Conservation (phyloP, 495 filamentous ascomycete species). For the Staphylotrichum longicolle region DNA sequence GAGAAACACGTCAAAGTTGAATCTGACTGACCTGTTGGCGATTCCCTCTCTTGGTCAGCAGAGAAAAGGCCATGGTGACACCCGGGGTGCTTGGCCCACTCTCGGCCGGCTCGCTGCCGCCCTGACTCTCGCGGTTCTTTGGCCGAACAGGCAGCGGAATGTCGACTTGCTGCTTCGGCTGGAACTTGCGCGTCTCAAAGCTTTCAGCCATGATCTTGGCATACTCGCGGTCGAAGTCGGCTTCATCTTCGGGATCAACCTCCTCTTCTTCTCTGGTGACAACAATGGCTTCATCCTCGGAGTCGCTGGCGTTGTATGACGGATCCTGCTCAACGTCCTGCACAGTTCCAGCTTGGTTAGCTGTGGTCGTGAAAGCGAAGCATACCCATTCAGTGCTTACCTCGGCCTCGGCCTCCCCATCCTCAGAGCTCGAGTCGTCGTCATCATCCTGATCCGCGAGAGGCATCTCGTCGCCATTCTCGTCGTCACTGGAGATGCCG, state of each 20-base stretch:
- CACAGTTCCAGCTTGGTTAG: slow-evolving; percentile 21
- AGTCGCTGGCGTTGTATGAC: slow-evolving; percentile 56
- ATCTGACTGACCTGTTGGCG: slow-evolving; percentile 71
- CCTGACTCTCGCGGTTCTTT: slow-evolving; percentile 57
- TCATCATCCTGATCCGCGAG: slow-evolving; percentile 39
- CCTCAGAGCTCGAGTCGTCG: slow-evolving; percentile 43
- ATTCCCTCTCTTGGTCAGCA: slow-evolving; percentile 95
- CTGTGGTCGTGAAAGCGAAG: background rate
- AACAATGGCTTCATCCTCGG: slow-evolving; percentile 81
- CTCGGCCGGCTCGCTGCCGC: slow-evolving; percentile 44
- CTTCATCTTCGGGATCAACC: slow-evolving; percentile 89
- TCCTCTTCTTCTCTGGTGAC: slow-evolving; percentile 88
- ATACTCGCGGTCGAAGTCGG: slow-evolving; percentile 96
- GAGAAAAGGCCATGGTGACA: slow-evolving; percentile 81
- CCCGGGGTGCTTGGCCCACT: slow-evolving; percentile 28
- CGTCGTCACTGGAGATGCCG: slow-evolving; percentile 63
- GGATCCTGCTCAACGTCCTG: slow-evolving; percentile 44
- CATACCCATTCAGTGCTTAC: slow-evolving; percentile 23
- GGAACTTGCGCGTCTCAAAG: slow-evolving; percentile 87
- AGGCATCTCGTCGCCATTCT: slow-evolving; percentile 45
- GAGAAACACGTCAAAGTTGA: background rate
- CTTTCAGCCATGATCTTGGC: slow-evolving; percentile 99
- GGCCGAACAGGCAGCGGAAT: slow-evolving; percentile 87
- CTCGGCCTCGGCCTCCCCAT: slow-evolving; percentile 54
- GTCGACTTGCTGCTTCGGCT: slow-evolving; percentile 93